These are phyloP conservation scores for Spiromastix sp. DNA, from an alignment of 2,329 filamentous ascomycete genomes.

Conservation along the genomic window DNA sequence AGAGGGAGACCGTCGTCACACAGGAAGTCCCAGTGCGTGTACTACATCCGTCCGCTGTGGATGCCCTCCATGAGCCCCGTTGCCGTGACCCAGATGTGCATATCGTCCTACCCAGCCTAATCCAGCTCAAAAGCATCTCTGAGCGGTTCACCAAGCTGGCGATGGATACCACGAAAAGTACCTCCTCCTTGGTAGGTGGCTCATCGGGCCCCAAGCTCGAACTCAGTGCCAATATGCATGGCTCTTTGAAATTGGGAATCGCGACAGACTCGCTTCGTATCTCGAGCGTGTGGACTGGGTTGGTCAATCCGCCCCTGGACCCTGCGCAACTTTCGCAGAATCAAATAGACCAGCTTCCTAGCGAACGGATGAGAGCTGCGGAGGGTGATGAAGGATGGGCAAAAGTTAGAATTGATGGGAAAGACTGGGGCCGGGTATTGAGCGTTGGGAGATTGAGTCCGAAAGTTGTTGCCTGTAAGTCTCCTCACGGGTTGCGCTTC, in stretches of 20 bases:
- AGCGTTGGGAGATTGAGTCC: constrained; percentile 84
- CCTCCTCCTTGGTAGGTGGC: constrained; percentile 19
- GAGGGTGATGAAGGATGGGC: constrained; percentile 64
- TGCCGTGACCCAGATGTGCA: constrained; percentile 89
- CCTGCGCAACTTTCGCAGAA: constrained; percentile 59
- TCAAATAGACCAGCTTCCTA: constrained; percentile 65
- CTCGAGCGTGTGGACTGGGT: constrained; percentile 70
- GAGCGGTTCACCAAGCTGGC: constrained; percentile 91
- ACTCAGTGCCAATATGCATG: constrained; percentile 89
- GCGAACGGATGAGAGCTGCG: constrained; percentile 59
- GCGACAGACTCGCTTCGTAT: constrained; percentile 77
- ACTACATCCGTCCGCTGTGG: constrained; percentile 70
- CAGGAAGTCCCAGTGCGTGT: constrained; percentile 95
- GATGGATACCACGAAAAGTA: constrained; percentile 25
- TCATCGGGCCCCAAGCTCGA: constrained; percentile 56
- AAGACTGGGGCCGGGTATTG: constrained; percentile 89
- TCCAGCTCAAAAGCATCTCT: constrained; percentile 86
- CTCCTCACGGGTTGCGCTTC: too few relatives aligned
- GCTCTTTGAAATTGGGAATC: constrained; percentile 68
- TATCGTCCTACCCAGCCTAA: constrained; percentile 75
- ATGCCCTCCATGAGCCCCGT: constrained; percentile 84
- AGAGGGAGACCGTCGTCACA: constrained; percentile 83
- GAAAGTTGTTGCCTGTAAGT: constrained; percentile 77
- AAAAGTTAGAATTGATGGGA: constrained; percentile 80
- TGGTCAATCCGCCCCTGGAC: constrained; percentile 82